Conservation (phyloP, 805 yeast genomes). For the Saccharomyces jurei region DNA sequence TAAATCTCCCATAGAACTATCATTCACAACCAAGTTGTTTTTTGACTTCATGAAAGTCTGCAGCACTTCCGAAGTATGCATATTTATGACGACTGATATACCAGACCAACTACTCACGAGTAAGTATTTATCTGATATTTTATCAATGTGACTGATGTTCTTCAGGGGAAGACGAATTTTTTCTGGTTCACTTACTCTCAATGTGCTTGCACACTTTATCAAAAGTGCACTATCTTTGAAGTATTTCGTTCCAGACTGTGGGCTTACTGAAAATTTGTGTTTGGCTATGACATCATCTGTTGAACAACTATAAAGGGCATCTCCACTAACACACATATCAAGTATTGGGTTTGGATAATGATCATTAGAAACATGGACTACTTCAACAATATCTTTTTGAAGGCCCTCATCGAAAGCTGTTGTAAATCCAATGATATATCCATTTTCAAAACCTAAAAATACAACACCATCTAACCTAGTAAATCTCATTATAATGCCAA, state of each 20-base stretch:
- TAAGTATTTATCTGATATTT: slow-evolving; percentile 2
- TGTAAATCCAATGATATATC: slow-evolving; percentile 23
- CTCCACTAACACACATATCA: slow-evolving; percentile 6
- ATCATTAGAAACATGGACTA: slow-evolving; percentile 18
- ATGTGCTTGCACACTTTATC: not conserved
- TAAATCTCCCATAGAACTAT: slow-evolving; percentile 21
- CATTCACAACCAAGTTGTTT: slow-evolving; percentile 18
- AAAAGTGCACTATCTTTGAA: not conserved
- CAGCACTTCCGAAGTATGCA: not conserved
- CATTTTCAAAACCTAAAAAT: slow-evolving; percentile 26
- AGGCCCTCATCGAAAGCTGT: not conserved
- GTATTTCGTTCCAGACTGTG: not conserved
- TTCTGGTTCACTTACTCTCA: not conserved
- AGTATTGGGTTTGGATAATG: slow-evolving; percentile 28
- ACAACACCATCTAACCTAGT: slow-evolving; percentile 7
- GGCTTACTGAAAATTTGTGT: slow-evolving; percentile 2
- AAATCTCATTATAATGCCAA: slow-evolving; percentile 28
- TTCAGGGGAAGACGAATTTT: slow-evolving; percentile 2
- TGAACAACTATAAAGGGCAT: slow-evolving; percentile 17
- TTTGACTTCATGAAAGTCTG: slow-evolving; percentile 12
- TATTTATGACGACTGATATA: slow-evolving; percentile 9
- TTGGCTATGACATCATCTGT: slow-evolving; percentile 12
- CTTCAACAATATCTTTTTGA: slow-evolving; percentile 4
- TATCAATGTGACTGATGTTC: slow-evolving; percentile 12
- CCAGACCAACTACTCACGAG: slow-evolving; percentile 22